Evolutionary conservation across 2,329 filamentous ascomycete species (phyloP).

Genomic region (Mollisiaceae sp.): DNA sequence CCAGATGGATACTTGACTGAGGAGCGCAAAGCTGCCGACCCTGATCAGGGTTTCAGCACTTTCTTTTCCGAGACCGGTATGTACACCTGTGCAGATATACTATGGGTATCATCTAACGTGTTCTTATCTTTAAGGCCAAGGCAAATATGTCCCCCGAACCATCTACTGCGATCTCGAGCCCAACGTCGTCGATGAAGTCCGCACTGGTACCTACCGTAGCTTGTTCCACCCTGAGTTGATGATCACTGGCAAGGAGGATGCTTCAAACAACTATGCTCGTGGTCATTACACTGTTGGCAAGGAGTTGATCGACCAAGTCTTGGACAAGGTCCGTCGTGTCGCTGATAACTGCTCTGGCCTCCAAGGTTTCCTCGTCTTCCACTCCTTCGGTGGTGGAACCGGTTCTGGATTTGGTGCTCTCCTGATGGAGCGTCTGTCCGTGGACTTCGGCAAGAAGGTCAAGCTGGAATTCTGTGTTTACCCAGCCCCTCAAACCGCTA

Average conservation of each 20-base stretch:
- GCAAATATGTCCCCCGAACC: constrained; percentile 98
- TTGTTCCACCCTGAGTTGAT: constrained; percentile 99
- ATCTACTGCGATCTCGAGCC: constrained; percentile 99
- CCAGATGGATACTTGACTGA: constrained; percentile 98
- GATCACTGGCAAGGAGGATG: constrained; percentile 99
- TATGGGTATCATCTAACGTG: constrained; percentile 39
- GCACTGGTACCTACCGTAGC: constrained; percentile 92
- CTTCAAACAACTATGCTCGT: constrained; percentile 99
- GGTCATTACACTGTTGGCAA: constrained; percentile 99
- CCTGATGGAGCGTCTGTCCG: constrained; percentile 97
- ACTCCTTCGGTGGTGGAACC: constrained; percentile 99
- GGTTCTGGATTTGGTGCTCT: constrained; percentile 98
- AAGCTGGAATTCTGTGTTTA: constrained; percentile 99
- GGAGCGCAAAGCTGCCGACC: constrained; percentile 91
- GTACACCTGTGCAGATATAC: constrained; percentile 37
- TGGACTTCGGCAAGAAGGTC: constrained; percentile 99
- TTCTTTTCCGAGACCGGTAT: constrained; percentile 99
- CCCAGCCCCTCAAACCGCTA: constrained; percentile 95
- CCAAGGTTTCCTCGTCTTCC: constrained; percentile 99
- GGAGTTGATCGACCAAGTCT: constrained; percentile 97
- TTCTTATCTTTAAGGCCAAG: constrained; percentile 69
- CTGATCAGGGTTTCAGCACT: constrained; percentile 98
- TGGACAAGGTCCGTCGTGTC: constrained; percentile 97
- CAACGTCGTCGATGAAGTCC: constrained; percentile 99
- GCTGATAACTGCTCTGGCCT: constrained; percentile 98